Evolutionary conservation across 495 filamentous ascomycete genomes (phyloP), one percentile per base, ranked within the genome.

Genomic region (Annulohypoxylon maeteangense): DNA sequence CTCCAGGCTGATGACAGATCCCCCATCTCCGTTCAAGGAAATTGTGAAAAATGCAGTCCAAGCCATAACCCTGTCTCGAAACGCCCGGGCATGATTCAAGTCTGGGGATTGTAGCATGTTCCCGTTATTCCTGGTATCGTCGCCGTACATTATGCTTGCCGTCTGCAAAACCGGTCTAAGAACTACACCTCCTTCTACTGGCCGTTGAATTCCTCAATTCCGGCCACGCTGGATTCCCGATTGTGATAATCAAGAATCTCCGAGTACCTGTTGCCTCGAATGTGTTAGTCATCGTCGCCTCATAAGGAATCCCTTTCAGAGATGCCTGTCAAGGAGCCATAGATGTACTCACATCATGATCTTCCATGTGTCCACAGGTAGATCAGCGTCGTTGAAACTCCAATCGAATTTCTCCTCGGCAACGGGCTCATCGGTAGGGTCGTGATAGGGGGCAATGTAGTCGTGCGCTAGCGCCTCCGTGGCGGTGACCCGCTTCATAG

Each of bases 211-310:
- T 78, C 67, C 3, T 82, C 78, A 68, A 81, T 78, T 62, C 74
- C 68, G 18, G 59, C 62, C 31, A 74, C 71, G 50, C 65, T 78
- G 51, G 90, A 88, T 74, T 95, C 93, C 65, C 97, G 90, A 79
- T 98, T 98, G 82, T 99, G 95, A 80, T 97, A 99, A 79, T 99
- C 96, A 73, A 99, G 89, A 75, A 99, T 99, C 78, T 99, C 95
- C 62, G 94, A 97, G 85, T 99, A 99, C 95, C 95, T 98, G 67
- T 69, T 70, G 66, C 65, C 71, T 74, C 71, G 34, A 62, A 58
- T 47, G 36, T 73, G 70, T 73, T 74, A 74, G 71, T 74, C 42
- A 38, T 65, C 57, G 47, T 12, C 56, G 65, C 50, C 70, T 29
- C 54, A 25, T n/a, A 1, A 22, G 34, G n/a, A 12, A 32, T 29